These are phyloP conservation scores for Fraxinus albicans DNA, from an alignment of 305 asterid species.

Conservation along the genomic window DNA sequence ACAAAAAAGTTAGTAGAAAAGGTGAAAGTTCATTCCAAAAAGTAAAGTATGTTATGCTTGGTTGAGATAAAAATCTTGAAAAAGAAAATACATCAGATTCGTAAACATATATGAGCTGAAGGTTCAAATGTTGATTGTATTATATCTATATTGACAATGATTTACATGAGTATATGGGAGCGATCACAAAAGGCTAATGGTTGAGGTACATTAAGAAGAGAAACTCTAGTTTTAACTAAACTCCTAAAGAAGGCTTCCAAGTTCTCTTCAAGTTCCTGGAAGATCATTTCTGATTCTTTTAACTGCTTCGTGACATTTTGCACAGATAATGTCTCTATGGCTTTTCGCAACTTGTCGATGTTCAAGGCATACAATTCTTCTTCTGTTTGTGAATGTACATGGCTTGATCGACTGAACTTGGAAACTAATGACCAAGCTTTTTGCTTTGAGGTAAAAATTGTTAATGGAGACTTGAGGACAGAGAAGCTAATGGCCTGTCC, in stretches of 20 bases:
- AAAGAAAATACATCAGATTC: background rate
- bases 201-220: background rate
- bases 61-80: background rate
- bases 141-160: background rate
- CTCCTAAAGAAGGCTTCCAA: no score
- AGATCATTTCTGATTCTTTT: no score
- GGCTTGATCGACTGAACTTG: constrained; percentile 21
- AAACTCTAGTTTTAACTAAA: no score
- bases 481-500: constrained; percentile 27
- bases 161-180: background rate
- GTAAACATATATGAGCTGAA: background rate
- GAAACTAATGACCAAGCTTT: constrained; percentile 38
- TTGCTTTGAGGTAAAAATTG: constrained; percentile 25
- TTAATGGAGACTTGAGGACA: constrained; percentile 25
- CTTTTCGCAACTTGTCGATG: background rate
- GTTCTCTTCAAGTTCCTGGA: no score
- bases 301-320: no score
- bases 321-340: no score
- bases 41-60: background rate
- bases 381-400: background rate
- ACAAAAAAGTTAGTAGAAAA: background rate
- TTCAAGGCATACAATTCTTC: constrained; percentile 15
- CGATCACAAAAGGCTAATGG: constrained; percentile 2
- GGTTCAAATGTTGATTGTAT: background rate
- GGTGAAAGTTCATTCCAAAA: background rate